Evolutionary conservation across 2,329 filamentous ascomycete species (phyloP).

Genomic region (Fusarium oligoseptatum): DNA sequence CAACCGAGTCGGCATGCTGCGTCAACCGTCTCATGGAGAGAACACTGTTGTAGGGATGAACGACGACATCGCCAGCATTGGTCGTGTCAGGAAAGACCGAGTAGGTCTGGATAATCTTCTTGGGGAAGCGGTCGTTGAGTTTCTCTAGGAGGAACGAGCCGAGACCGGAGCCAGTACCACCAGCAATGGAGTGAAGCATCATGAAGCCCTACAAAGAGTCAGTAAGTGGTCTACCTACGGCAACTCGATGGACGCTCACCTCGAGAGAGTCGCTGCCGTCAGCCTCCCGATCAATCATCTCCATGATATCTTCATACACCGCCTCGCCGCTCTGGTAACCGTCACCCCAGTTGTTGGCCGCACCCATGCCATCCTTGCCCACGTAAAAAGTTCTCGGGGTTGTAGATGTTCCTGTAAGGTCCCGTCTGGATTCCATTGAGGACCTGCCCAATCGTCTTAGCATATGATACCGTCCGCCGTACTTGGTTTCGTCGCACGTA

Average conservation of each 20-base stretch:
- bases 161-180: constrained; percentile 94
- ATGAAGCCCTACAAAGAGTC: constrained; percentile 81
- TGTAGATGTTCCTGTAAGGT: constrained; percentile 98
- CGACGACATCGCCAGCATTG: constrained; percentile 88
- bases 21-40: constrained; percentile 91
- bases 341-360: constrained; percentile 98
- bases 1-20: constrained; percentile 97
- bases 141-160: constrained; percentile 95
- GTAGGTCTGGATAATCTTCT: constrained; percentile 99
- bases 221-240: neutral
- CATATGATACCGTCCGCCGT: neutral
- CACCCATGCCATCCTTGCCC: constrained; percentile 91
- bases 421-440: constrained; percentile 94
- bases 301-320: constrained; percentile 96
- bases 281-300: constrained; percentile 99
- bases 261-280: constrained; percentile 98
- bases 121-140: constrained; percentile 96
- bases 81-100: constrained; percentile 97
- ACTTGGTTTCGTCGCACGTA: constrained; percentile 51
- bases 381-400: constrained; percentile 98
- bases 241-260: constrained; percentile 51
- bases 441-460: constrained; percentile 63
- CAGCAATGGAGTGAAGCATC: constrained; percentile 97
- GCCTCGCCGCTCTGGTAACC: constrained; percentile 93
- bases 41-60: constrained; percentile 98